phyloP scores from a whole-genome alignment of 2,329 filamentous ascomycete genomes.

The Fusarium citri region DNA sequence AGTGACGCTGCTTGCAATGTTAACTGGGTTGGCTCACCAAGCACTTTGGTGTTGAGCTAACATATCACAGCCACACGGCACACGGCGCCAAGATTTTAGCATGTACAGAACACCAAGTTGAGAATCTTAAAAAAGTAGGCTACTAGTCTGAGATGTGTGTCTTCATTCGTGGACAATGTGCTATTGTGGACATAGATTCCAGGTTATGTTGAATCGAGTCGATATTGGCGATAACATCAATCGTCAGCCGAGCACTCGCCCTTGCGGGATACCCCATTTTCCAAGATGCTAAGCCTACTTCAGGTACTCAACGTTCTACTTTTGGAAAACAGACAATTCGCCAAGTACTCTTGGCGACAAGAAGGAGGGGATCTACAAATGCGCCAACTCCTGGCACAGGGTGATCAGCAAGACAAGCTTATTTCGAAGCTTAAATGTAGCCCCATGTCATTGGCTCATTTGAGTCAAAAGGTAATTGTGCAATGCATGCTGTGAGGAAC shows the following conservation, averaged over 20 bases:
- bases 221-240: slow-evolving; percentile 12
- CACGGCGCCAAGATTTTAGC: slow-evolving; percentile 19
- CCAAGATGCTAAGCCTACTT: background rate
- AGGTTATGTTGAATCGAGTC: background rate
- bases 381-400: slow-evolving; percentile 20
- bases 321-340: background rate
- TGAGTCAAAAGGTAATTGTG: slow-evolving; percentile 15
- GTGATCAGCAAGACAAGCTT: slow-evolving; percentile 42
- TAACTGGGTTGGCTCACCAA: slow-evolving; percentile 25
- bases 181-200: background rate
- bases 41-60: slow-evolving; percentile 20
- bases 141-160: background rate
- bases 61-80: slow-evolving; percentile 31
- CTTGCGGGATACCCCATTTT: background rate
- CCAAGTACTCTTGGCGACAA: slow-evolving; percentile 16
- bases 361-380: slow-evolving; percentile 20
- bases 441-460: slow-evolving; percentile 6
- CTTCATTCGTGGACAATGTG: background rate
- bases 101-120: background rate
- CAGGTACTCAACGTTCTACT: background rate
- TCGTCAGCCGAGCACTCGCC: slow-evolving; percentile 22
- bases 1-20: slow-evolving; percentile 2
- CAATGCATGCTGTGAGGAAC: background rate
- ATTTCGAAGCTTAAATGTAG: slow-evolving; percentile 42
- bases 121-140: background rate